Evolutionary conservation across 257 asterid genomes (phyloP).

Genomic region (Jasminum sambac): DNA sequence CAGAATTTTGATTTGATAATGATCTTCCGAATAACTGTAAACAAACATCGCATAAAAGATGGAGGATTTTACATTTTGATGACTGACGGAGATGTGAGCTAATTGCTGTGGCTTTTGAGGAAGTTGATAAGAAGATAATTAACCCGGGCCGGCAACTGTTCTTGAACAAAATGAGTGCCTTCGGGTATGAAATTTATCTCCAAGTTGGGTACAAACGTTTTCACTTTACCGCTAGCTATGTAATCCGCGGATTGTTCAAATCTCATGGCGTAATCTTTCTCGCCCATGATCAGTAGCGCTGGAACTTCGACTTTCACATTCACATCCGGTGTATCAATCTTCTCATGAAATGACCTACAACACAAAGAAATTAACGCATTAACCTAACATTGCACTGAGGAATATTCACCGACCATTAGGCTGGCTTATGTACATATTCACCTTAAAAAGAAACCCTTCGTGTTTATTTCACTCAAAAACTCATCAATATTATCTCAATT

Average conservation of each 20-base stretch:
- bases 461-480: no score
- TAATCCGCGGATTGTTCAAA: constrained; percentile 66
- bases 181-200: constrained; percentile 55
- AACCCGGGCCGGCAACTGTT: constrained; percentile 58
- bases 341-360: constrained; percentile 39
- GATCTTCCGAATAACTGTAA: no score
- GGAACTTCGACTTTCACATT: constrained; percentile 55
- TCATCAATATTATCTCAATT: no score
- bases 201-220: constrained; percentile 54
- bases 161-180: constrained; percentile 80
- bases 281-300: constrained; percentile 68
- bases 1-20: no score
- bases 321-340: constrained; percentile 32
- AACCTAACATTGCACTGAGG: background rate
- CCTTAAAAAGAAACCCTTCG: no score
- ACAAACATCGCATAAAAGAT: no score
- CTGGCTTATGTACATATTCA: no score
- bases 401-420: no score
- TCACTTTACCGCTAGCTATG: constrained; percentile 43
- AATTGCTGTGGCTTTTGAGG: constrained; percentile 32
- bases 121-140: constrained; percentile 46
- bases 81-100: background rate
- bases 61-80: background rate
- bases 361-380: background rate
- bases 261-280: constrained; percentile 60